phyloP scores from a whole-genome alignment of 805 yeast species.

The Vanderwaltozyma yarrowii region DNA sequence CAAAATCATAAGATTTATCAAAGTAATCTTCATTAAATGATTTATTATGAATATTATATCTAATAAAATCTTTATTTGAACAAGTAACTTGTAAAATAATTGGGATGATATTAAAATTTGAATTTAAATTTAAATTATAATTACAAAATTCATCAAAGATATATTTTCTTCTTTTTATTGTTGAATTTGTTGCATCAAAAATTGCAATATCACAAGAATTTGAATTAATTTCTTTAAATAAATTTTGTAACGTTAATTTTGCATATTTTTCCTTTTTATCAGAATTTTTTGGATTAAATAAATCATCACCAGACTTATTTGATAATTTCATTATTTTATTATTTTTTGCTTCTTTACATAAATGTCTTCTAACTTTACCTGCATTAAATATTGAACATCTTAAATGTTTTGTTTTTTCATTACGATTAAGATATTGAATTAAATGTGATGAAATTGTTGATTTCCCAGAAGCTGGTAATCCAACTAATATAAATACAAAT shows the following conservation, averaged over 20 bases:
- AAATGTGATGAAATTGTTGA: slow-evolving; percentile 60
- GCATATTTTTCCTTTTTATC: slow-evolving; percentile 43
- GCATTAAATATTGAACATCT: slow-evolving; percentile 52
- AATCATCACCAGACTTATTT: slow-evolving; percentile 30
- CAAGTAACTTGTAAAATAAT: slow-evolving; percentile 53
- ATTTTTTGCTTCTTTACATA: slow-evolving; percentile 25
- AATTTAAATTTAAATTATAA: slow-evolving; percentile 9
- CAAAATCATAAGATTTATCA: slow-evolving; percentile 39
- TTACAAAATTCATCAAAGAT: slow-evolving; percentile 17
- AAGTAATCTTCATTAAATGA: slow-evolving; percentile 52
- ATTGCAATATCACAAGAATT: slow-evolving; percentile 43
- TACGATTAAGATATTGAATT: slow-evolving; percentile 41
- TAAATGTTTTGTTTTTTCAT: slow-evolving; percentile 14
- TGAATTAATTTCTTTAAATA: slow-evolving; percentile 34
- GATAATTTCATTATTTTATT: slow-evolving; percentile 18
- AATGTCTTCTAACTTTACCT: slow-evolving; percentile 58
- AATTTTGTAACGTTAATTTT: slow-evolving; percentile 37
- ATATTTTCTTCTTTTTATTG: slow-evolving; percentile 32
- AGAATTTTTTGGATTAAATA: slow-evolving; percentile 33
- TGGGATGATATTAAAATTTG: slow-evolving; percentile 32
- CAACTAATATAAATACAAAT: slow-evolving; percentile 61
- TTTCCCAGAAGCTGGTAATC: slow-evolving; percentile 71
- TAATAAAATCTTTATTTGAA: slow-evolving; percentile 39
- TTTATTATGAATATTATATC: slow-evolving; percentile 55
- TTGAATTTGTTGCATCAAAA: slow-evolving; percentile 54